Evolutionary conservation across 2,329 filamentous ascomycete species (phyloP).

Genomic region (Pestalotiopsis sp.): DNA sequence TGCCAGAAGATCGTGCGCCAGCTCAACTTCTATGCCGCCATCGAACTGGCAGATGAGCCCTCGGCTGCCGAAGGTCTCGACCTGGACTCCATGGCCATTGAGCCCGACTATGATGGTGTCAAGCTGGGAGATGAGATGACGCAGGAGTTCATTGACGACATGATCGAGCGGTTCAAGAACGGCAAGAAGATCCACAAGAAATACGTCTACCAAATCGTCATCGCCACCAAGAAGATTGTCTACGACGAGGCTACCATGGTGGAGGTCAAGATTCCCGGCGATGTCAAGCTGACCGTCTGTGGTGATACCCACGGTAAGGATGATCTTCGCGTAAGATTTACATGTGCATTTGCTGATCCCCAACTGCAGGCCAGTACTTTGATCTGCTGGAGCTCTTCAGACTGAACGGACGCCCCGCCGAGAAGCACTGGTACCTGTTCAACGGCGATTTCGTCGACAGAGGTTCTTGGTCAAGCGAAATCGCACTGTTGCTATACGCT

Average conservation of each 20-base stretch:
- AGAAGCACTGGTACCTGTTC: constrained; percentile 93
- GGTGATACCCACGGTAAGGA: constrained; percentile 89
- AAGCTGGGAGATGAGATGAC: constrained; percentile 84
- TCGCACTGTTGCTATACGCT: constrained; percentile 88
- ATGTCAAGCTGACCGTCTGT: constrained; percentile 85
- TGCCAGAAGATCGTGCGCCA: constrained; percentile 95
- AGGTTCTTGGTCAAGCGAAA: constrained; percentile 97
- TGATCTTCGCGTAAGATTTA: neutral
- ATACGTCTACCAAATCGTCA: constrained; percentile 95
- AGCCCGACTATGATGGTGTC: constrained; percentile 83
- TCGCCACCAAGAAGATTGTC: constrained; percentile 86
- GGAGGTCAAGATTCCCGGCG: constrained; percentile 80
- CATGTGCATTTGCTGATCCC: constrained; percentile 21
- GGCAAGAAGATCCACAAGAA: constrained; percentile 96
- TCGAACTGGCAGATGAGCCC: constrained; percentile 89
- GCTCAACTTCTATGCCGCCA: constrained; percentile 90
- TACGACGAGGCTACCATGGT: constrained; percentile 97
- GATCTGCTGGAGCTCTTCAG: constrained; percentile 96
- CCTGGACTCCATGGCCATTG: constrained; percentile 81
- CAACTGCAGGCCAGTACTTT: constrained; percentile 85
- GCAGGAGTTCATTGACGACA: constrained; percentile 94
- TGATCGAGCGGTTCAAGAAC: constrained; percentile 93
- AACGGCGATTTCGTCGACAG: constrained; percentile 99
- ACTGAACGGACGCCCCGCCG: constrained; percentile 81
- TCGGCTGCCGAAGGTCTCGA: constrained; percentile 91